Percentiles rank a stretch among this genome's conserved stretches.
phyloP scores from a whole-genome alignment of 768 basidiomycete species.

The Termitomyces sp. region DNA sequence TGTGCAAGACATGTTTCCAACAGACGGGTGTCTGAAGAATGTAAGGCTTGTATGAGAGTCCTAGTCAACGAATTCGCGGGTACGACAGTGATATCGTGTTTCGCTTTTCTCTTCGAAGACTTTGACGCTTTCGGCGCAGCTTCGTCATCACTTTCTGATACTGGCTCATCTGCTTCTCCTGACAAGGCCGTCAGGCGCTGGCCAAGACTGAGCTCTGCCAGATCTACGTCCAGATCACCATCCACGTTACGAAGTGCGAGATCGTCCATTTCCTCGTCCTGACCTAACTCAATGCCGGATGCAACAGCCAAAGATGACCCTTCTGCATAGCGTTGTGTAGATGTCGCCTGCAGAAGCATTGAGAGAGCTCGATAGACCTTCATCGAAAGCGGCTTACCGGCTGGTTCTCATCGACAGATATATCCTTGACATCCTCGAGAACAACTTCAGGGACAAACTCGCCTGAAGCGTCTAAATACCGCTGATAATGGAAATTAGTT shows the following conservation, averaged over 20 bases:
- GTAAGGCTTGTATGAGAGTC: conserved; percentile 92
- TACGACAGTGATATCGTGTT: conserved; percentile 33
- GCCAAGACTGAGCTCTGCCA: conserved; percentile 89
- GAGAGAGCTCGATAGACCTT: not conserved
- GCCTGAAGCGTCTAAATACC: conserved; percentile 48
- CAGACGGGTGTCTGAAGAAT: conserved; percentile 86
- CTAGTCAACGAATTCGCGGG: conserved; percentile 88
- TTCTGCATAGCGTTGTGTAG: conserved; percentile 68
- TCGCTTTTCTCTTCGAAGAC: conserved; percentile 25
- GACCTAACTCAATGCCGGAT: conserved; percentile 62
- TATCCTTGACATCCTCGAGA: conserved; percentile 32
- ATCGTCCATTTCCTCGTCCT: conserved; percentile 51
- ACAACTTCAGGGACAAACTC: conserved; percentile 45
- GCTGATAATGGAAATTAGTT: conserved; percentile 26
- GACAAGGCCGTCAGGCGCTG: conserved; percentile 79
- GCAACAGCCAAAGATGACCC: conserved; percentile 52
- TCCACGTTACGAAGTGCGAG: conserved; percentile 45
- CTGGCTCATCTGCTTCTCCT: conserved; percentile 38
- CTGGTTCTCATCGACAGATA: conserved; percentile 2
- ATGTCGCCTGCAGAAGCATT: conserved; percentile 27
- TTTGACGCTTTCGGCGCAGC: conserved; percentile 21
- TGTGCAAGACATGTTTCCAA: conserved; percentile 85
- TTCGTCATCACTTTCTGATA: conserved; percentile 46
- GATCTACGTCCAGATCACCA: conserved; percentile 71
- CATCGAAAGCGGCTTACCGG: not conserved